These are phyloP conservation scores for Ramularia endophylla DNA, from an alignment of 2,329 filamentous ascomycete species.

Conservation along the genomic window DNA sequence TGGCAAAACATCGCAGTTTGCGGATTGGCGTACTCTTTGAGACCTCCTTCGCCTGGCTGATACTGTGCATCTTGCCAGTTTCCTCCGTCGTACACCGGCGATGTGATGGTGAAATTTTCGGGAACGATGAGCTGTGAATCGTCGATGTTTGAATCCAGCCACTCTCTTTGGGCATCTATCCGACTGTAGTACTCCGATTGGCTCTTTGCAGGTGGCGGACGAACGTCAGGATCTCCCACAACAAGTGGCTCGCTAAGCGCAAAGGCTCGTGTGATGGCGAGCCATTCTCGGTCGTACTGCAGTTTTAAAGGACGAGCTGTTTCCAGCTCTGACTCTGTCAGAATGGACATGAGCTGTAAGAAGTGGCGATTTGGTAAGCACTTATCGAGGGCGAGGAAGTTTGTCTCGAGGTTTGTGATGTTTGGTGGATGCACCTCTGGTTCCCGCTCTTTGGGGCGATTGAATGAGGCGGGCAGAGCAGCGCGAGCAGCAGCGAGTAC, in stretches of 20 bases:
- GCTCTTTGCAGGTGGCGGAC: slow-evolving; percentile 51
- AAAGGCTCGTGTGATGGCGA: slow-evolving; percentile 85
- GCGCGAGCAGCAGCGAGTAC: slow-evolving; percentile 43
- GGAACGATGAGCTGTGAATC: slow-evolving; percentile 57
- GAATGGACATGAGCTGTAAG: slow-evolving; percentile 68
- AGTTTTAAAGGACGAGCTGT: slow-evolving; percentile 52
- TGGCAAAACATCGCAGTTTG: slow-evolving; percentile 81
- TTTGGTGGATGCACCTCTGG: slow-evolving; percentile 61
- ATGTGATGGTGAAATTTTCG: slow-evolving; percentile 69
- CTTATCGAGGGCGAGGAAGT: slow-evolving; percentile 89
- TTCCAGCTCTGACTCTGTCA: slow-evolving; percentile 36
- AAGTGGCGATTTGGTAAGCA: slow-evolving; percentile 75
- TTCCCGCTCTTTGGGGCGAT: slow-evolving; percentile 29
- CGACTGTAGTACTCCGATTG: slow-evolving; percentile 42
- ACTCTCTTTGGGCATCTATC: slow-evolving; percentile 65
- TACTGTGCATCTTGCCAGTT: slow-evolving; percentile 24
- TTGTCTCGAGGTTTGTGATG: slow-evolving; percentile 72
- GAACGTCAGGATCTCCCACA: slow-evolving; percentile 55
- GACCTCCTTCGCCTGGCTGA: slow-evolving; percentile 7
- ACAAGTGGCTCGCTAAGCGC: slow-evolving; percentile 52
- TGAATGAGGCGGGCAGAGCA: slow-evolving; percentile 71
- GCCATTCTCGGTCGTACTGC: slow-evolving; percentile 88
- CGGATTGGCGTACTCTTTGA: slow-evolving; percentile 73
- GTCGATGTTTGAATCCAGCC: slow-evolving; percentile 69
- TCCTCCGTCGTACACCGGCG: slow-evolving; percentile 58